Conservation (phyloP, 2,329 filamentous ascomycete genomes). For the Fonsecaea pugnacius region DNA sequence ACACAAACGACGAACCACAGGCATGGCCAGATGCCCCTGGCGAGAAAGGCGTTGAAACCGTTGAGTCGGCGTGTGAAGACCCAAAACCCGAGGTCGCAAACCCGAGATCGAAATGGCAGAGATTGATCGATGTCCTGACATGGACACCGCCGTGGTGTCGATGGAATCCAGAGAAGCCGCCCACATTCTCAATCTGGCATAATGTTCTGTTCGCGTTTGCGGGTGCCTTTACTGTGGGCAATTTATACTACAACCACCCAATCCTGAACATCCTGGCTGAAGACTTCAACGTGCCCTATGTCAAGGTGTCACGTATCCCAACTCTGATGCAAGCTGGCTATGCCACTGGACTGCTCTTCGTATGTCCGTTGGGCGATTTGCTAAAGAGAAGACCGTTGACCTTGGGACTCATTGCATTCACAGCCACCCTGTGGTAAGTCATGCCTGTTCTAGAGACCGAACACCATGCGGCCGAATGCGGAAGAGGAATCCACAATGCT, state of each 20-base stretch:
- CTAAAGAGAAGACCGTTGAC: constrained; percentile 69
- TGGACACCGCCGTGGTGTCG: constrained; percentile 70
- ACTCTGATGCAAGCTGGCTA: constrained; percentile 82
- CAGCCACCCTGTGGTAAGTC: constrained; percentile 67
- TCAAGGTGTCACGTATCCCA: constrained; percentile 69
- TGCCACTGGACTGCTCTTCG: constrained; percentile 71
- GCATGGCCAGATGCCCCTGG: constrained; percentile 11
- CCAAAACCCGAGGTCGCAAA: constrained; percentile 9
- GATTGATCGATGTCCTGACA: constrained; percentile 19
- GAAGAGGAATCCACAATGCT: neutral
- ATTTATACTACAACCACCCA: constrained; percentile 71
- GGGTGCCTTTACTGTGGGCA: constrained; percentile 72
- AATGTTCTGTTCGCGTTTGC: constrained; percentile 58
- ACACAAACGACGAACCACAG: constrained; percentile 7
- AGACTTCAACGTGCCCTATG: constrained; percentile 72
- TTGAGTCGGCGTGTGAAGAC: constrained; percentile 20
- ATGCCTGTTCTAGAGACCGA: neutral
- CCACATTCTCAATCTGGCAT: constrained; percentile 68
- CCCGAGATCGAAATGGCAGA: constrained; percentile 9
- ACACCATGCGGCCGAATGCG: neutral
- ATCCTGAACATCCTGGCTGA: constrained; percentile 75
- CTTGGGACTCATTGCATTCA: constrained; percentile 67
- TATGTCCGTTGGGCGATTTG: constrained; percentile 76
- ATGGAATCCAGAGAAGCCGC: constrained; percentile 69
- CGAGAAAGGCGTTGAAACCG: constrained; percentile 10